Evolutionary conservation across 768 basidiomycete species (phyloP), one percentile per base, ranked within the genome.

Genomic region (Boletus sp.): DNA sequence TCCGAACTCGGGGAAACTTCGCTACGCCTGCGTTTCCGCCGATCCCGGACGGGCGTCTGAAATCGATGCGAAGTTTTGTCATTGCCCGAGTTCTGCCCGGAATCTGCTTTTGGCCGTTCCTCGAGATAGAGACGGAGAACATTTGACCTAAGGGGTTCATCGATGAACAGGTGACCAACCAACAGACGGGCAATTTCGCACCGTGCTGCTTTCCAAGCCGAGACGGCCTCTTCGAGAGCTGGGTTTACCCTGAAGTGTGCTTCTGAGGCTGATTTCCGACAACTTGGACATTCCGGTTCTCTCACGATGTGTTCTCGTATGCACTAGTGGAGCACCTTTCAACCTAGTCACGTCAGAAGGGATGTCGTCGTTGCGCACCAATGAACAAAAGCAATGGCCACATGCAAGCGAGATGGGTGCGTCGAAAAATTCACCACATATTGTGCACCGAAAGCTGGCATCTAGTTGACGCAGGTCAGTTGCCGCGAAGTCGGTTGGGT

Each of bases 381-480:
- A 65, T 14, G 88, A 90, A 72, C 91, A 93, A 66, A 92, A 93
- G 45, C 83, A 85, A 63, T 93, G 91, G 1, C 89, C 90, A 64
- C 91, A 93, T 6, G 68, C 68, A 5, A 93, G 77, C 3, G 82
- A 82, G 27, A 93, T 84, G 5, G 91, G 91, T 0, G 79, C 89
- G 48, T 80, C 80, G 62, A 82, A 88, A 33, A 85, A 75, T 55
- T 91, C 88, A 37, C 83, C 77, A 65, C 91, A 93, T 51, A 93
- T 90, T 27, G 79, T 77, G 61, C 91, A 93, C 15, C 87, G 78
- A 55, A 88, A 72, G 10, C 85, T 77, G 19, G 77, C 67, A 60
- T 93, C 91, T 17, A 93, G 68, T 29, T 73, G 72, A 25, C 80
- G 76, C 13, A 93, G 73, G n/a, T 82, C 81, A 14, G 81, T 76